A percentile compares a stretch with the other conserved stretches of the same genome.
Conservation (phyloP, 164 flowering plant species). For the Magnolia officinalis region DNA sequence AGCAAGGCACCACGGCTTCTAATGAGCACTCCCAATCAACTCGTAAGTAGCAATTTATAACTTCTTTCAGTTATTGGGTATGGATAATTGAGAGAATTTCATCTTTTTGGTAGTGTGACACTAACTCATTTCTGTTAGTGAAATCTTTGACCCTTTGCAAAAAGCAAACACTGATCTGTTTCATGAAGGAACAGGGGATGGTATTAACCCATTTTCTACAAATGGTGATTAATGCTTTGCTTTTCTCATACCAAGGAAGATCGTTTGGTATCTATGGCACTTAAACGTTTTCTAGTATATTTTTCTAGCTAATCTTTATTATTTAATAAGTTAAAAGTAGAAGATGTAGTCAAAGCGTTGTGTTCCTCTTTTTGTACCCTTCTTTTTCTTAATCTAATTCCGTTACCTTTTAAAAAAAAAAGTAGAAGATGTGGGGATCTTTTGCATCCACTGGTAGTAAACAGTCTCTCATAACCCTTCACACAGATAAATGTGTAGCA, state of each 20-base stretch:
- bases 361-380: no score
- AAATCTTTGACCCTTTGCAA: not conserved
- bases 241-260: not conserved
- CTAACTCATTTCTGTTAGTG: not conserved
- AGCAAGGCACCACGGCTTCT: slow-evolving; percentile 26
- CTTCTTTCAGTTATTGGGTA: not conserved
- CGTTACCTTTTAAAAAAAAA: no score
- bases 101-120: not conserved
- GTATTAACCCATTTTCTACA: not conserved
- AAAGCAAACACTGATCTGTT: not conserved
- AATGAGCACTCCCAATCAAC: slow-evolving; percentile 33
- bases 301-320: no score
- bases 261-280: no score
- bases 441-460: no score
- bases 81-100: not conserved
- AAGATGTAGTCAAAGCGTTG: no score
- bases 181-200: not conserved
- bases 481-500: no score
- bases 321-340: no score
- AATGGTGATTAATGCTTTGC: not conserved
- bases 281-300: no score
- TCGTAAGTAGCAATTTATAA: slow-evolving; percentile 30
- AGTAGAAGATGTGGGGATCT: no score
- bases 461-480: no score
- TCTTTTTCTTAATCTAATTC: no score